These are phyloP conservation scores for Calonectria pseudoreteaudii DNA, from an alignment of 2,329 filamentous ascomycete genomes.

Conservation along the genomic window DNA sequence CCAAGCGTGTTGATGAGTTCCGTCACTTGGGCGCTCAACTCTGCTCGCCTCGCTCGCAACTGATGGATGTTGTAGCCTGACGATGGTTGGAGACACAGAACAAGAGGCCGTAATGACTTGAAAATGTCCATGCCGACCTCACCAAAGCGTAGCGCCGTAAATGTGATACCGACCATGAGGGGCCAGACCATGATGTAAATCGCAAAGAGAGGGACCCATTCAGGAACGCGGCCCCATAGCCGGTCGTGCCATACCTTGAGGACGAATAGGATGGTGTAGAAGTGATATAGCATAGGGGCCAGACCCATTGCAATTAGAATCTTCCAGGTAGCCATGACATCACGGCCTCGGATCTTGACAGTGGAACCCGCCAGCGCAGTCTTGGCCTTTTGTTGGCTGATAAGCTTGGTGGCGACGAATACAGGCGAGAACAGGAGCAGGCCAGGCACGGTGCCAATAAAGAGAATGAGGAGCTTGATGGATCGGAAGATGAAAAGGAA, in stretches of 20 bases:
- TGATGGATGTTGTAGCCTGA: constrained; percentile 87
- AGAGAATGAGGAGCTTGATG: constrained; percentile 80
- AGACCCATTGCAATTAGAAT: constrained; percentile 88
- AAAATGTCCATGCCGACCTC: constrained; percentile 99
- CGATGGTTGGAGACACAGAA: constrained; percentile 85
- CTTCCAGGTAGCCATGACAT: constrained; percentile 96
- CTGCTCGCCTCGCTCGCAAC: constrained; percentile 77
- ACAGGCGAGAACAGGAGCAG: constrained; percentile 89
- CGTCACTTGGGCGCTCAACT: constrained; percentile 85
- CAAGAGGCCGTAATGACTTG: constrained; percentile 90
- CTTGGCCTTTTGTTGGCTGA: constrained; percentile 84
- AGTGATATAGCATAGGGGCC: constrained; percentile 83
- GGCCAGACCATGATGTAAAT: constrained; percentile 81
- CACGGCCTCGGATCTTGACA: constrained; percentile 88
- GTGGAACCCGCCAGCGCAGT: constrained; percentile 87
- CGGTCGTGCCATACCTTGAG: constrained; percentile 85
- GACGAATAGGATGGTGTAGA: constrained; percentile 81
- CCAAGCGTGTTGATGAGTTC: constrained; percentile 95
- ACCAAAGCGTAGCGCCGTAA: constrained; percentile 92
- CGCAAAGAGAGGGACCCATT: constrained; percentile 82
- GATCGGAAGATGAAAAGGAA: constrained; percentile 83
- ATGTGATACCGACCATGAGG: constrained; percentile 89
- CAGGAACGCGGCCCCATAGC: constrained; percentile 83
- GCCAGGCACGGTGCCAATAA: constrained; percentile 86
- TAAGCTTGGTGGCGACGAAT: constrained; percentile 85